These are phyloP conservation scores for Lodderomyces metapsilosis DNA, from an alignment of 1,139 yeast genomes.

Conservation along the genomic window DNA sequence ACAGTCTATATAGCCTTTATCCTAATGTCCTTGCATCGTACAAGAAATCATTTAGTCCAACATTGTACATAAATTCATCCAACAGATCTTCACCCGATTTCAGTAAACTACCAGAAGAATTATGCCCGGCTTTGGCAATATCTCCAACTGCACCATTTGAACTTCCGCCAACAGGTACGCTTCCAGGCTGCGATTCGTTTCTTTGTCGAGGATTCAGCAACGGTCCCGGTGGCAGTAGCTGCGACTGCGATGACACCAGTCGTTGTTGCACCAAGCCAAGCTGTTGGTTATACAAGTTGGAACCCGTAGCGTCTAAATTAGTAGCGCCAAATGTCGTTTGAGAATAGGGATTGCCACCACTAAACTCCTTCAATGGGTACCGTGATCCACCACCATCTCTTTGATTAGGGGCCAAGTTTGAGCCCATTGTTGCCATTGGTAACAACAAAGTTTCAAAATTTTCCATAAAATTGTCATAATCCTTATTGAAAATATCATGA, in stretches of 20 bases:
- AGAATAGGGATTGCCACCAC: not conserved
- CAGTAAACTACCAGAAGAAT: not conserved
- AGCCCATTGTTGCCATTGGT: slow-evolving; percentile 9
- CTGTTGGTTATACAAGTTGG: not conserved
- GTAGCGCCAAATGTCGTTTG: not conserved
- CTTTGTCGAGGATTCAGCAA: too few relatives aligned
- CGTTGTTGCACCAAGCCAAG: not conserved
- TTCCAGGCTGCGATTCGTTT: too few relatives aligned
- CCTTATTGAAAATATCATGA: slow-evolving; percentile 10
- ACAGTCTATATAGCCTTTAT: too few relatives aligned
- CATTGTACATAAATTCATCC: slow-evolving; percentile 21
- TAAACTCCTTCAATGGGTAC: not conserved
- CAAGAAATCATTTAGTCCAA: slow-evolving; percentile 22
- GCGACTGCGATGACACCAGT: slow-evolving; percentile 1
- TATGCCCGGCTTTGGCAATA: not conserved
- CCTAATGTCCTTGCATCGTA: slow-evolving; percentile 14
- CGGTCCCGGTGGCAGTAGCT: slow-evolving; percentile 4
- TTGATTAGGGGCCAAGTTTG: not conserved
- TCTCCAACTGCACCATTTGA: not conserved
- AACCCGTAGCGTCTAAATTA: not conserved
- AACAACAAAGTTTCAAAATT: slow-evolving; percentile 13
- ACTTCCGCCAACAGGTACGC: not conserved
- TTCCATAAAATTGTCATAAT: slow-evolving; percentile 15
- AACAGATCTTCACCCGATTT: slow-evolving; percentile 14
- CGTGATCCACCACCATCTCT: not conserved